Base-by-base conservation (phyloP, 805 yeast genomes). In the Saturnispora zaruensis region DNA sequence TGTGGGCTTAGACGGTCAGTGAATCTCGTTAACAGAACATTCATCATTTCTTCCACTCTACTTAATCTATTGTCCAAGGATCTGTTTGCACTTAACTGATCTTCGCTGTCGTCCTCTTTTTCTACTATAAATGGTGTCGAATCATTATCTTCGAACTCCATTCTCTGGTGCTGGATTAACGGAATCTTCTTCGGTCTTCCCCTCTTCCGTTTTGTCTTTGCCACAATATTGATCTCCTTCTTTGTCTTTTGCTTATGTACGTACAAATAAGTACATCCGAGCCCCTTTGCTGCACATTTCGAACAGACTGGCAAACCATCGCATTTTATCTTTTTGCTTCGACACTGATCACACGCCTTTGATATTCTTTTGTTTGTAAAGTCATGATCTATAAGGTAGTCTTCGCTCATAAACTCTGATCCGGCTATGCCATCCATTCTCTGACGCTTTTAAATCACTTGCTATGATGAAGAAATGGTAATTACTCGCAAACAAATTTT, bases 321-420 rank as follows among this genome's bases (percentile, higher is more conserved):
- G 56, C 82, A 77, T 54, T 74, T 76, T 51, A 75, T 70, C 56
- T 77, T 77, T 40, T 76, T 66, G 48, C 58, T 59, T 16, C 81
- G 62, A 54, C 82, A 77, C 48, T 64, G 66, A 53, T 72, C 77
- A 56, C 82, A 77, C 8, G 80, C 81, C 43, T 69, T 66, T 4
- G 71, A 59, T n/a, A 67, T 66, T 45, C 77, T 18, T 18, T 36
- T 36, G 40, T 36, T 36, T 21, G 21, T 36, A 23, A 36, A 36
- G 18, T 36, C 40, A 16, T 36, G 40, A 11, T 36, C 40, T 20
- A 36, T 36, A 23, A 18, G 23, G 24, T 36, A 36, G 23, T 18
- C 18, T 8, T 36, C 40, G 3, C n/a, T 18, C 23, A 36, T 18
- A 18, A 18, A 18, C 23, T 36, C 40, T 18, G 40, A 36, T 36